These are phyloP conservation scores for Ceratocystis papillata DNA, from an alignment of 2,329 filamentous ascomycete genomes.

Conservation along the genomic window DNA sequence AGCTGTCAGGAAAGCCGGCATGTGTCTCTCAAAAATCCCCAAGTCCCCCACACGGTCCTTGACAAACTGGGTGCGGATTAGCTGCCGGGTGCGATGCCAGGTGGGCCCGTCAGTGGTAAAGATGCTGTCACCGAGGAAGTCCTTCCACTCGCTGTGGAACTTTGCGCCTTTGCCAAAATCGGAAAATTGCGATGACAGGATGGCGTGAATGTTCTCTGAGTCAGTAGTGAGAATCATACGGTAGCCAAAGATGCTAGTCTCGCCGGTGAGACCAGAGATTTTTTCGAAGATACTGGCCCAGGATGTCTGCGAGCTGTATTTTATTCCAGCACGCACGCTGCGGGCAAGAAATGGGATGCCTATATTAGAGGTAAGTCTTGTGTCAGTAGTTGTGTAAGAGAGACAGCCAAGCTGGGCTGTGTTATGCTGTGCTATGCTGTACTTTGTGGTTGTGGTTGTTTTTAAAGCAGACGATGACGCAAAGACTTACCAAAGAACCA, in stretches of 20 bases:
- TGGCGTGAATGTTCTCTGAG: slow-evolving; percentile 81
- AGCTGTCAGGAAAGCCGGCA: slow-evolving; percentile 31
- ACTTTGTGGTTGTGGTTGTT: too few relatives aligned
- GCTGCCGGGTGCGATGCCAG: slow-evolving; percentile 71
- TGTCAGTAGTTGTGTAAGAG: slow-evolving; percentile 3
- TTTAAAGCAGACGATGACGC: not conserved
- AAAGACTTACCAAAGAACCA: slow-evolving; percentile 11
- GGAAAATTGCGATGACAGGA: slow-evolving; percentile 73
- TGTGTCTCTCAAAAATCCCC: slow-evolving; percentile 68
- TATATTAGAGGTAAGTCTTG: slow-evolving; percentile 14
- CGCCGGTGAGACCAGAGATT: slow-evolving; percentile 45
- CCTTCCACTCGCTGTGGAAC: slow-evolving; percentile 65
- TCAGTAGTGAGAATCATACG: slow-evolving; percentile 69
- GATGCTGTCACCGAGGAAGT: slow-evolving; percentile 66
- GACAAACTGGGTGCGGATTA: slow-evolving; percentile 79
- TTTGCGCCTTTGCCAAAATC: slow-evolving; percentile 72
- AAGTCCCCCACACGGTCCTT: slow-evolving; percentile 75
- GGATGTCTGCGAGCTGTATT: slow-evolving; percentile 48
- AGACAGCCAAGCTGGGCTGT: too few relatives aligned
- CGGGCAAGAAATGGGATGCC: slow-evolving; percentile 54
- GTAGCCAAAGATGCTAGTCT: slow-evolving; percentile 43
- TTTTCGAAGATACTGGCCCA: slow-evolving; percentile 47
- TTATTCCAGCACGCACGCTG: slow-evolving; percentile 43
- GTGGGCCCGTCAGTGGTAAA: slow-evolving; percentile 67
- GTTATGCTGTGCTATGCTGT: too few relatives aligned